Percentiles rank a stretch among this genome's conserved stretches.
Conservation (phyloP, 345 rosid genomes). For the Brassica napus region DNA sequence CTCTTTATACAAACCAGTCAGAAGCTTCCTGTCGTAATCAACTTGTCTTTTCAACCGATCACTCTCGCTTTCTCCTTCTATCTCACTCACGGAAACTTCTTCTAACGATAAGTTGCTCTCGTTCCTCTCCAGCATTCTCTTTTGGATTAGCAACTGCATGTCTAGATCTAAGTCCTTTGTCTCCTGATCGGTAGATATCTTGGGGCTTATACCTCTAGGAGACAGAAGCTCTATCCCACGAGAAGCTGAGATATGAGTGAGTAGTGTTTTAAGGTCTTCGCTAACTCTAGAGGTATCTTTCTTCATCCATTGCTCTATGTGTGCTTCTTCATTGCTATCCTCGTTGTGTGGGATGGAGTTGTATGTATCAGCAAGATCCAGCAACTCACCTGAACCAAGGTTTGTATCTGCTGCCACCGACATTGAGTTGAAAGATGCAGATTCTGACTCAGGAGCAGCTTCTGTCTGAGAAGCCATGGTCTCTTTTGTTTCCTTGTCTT, state of each 20-base stretch:
- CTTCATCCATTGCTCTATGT: conserved; percentile 59
- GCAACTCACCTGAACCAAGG: conserved; percentile 39
- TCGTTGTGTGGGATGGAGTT: conserved; percentile 62
- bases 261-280: conserved; percentile 66
- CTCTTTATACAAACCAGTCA: conserved; percentile 65
- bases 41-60: conserved; percentile 83
- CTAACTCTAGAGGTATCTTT: conserved; percentile 73
- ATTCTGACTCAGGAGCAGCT: conserved; percentile 28
- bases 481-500: conserved; percentile 41
- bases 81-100: conserved; percentile 70
- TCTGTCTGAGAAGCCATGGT: conserved; percentile 24
- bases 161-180: conserved; percentile 46
- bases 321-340: conserved; percentile 52
- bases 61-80: conserved; percentile 75
- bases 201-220: conserved; percentile 61
- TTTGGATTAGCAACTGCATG: conserved; percentile 61
- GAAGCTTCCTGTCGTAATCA: conserved; percentile 69
- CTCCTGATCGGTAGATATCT: conserved; percentile 53
- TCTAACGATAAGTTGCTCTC: conserved; percentile 85
- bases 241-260: conserved; percentile 76
- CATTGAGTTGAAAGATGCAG: conserved; percentile 40
- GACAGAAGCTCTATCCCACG: conserved; percentile 63
- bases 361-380: conserved; percentile 86
- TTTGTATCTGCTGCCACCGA: conserved; percentile 46
- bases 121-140: conserved; percentile 76